Evolutionary conservation across 805 yeast species (phyloP).

Genomic region (Wickerhamiella domercqiae): DNA sequence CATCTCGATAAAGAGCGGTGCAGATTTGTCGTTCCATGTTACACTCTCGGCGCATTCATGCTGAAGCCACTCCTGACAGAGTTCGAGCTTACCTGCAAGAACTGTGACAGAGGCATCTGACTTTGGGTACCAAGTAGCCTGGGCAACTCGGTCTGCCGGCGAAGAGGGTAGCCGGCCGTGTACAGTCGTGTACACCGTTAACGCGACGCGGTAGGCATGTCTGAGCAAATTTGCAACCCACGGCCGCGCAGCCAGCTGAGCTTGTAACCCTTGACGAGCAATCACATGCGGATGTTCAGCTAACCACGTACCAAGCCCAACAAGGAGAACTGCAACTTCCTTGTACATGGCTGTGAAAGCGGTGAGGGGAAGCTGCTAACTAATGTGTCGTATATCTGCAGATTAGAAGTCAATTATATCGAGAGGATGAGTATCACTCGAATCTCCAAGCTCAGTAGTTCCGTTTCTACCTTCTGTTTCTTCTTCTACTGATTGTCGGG

Average conservation of each 20-base stretch:
- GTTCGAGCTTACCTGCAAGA: neutral
- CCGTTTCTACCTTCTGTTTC: too few species aligned
- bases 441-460: too few species aligned
- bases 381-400: too few species aligned
- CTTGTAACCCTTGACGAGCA: conserved; percentile 5
- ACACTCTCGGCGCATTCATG: conserved; percentile 5
- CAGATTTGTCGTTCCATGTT: conserved; percentile 1
- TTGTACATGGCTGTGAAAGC: conserved; percentile 1
- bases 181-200: conserved; percentile 2
- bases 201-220: conserved; percentile 1
- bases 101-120: neutral
- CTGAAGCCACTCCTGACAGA: conserved; percentile 4
- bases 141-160: conserved; percentile 6
- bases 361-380: too few species aligned
- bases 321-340: neutral
- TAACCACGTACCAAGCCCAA: neutral
- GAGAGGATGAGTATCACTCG: too few species aligned
- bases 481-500: too few species aligned
- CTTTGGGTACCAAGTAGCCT: neutral
- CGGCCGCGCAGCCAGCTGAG: conserved; percentile 1
- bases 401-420: too few species aligned
- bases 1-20: neutral
- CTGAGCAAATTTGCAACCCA: neutral
- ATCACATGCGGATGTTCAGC: conserved; percentile 6
- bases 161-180: conserved; percentile 4